Percentiles rank a stretch among this genome's conserved stretches.
These are phyloP conservation scores for Capronia coronata DNA, from an alignment of 2,329 filamentous ascomycete genomes.

Conservation along the genomic window DNA sequence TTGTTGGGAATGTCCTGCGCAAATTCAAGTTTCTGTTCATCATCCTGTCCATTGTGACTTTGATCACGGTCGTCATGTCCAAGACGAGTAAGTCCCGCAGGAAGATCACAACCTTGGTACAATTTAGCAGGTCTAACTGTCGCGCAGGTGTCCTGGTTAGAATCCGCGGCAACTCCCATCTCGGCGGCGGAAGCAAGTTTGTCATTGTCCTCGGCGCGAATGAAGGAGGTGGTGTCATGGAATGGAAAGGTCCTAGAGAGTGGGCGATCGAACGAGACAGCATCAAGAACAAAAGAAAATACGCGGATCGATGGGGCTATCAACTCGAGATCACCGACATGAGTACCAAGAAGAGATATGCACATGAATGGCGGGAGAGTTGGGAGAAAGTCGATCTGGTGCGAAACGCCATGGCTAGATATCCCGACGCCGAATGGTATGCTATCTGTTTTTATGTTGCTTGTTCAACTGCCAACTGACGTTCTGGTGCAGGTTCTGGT, in stretches of 20 bases:
- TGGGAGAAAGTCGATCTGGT: conserved; percentile 99
- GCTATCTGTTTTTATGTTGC: not conserved
- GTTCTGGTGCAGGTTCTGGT: conserved; percentile 74
- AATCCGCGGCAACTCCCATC: conserved; percentile 64
- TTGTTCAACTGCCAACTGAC: conserved; percentile 5
- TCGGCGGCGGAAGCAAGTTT: conserved; percentile 82
- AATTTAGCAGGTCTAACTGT: not conserved
- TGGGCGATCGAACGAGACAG: conserved; percentile 98
- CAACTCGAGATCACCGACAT: conserved; percentile 95
- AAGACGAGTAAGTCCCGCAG: conserved; percentile 21
- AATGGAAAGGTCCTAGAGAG: conserved; percentile 94
- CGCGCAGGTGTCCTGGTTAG: conserved; percentile 49
- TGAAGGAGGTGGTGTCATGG: conserved; percentile 93
- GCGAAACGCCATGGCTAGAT: conserved; percentile 80
- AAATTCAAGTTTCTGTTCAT: conserved; percentile 57
- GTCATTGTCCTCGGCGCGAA: conserved; percentile 93
- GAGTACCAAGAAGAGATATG: conserved; percentile 97
- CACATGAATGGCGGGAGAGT: conserved; percentile 97
- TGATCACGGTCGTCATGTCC: conserved; percentile 24
- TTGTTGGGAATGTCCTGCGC: conserved; percentile 51
- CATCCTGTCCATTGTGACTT: conserved; percentile 33
- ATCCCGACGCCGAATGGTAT: conserved; percentile 93
- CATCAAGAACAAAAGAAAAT: conserved; percentile 87
- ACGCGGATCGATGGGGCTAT: conserved; percentile 83
- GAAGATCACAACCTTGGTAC: not conserved